These are phyloP conservation scores for Kewa caespitosa DNA, from an alignment of 179 eudicot species.

Conservation along the genomic window DNA sequence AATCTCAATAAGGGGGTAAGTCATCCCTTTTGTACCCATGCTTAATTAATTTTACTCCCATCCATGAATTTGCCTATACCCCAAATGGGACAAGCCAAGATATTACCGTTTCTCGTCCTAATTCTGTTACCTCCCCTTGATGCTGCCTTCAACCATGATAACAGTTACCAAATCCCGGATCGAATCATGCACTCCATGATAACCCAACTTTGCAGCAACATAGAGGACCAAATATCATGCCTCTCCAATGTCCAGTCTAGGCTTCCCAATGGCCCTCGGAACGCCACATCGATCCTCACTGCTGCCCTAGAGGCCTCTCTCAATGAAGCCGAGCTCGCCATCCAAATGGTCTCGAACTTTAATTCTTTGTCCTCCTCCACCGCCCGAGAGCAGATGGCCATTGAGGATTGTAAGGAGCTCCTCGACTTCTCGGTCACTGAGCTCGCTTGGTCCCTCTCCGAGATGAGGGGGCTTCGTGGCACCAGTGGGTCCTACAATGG, in stretches of 20 bases:
- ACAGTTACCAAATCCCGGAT: slow-evolving; percentile 18
- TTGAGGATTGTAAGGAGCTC: slow-evolving; percentile 84
- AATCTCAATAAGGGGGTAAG: not conserved
- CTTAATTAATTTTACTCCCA: not conserved
- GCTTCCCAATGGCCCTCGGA: slow-evolving; percentile 28
- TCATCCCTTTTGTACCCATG: not conserved
- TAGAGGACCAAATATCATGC: slow-evolving; percentile 58
- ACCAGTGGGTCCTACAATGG: not conserved
- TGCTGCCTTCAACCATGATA: slow-evolving; percentile 8
- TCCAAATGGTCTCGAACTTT: slow-evolving; percentile 47
- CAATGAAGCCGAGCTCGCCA: slow-evolving; percentile 54
- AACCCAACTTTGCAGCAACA: slow-evolving; percentile 49
- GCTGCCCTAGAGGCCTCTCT: slow-evolving; percentile 71
- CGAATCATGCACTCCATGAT: slow-evolving; percentile 49
- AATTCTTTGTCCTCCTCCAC: slow-evolving; percentile 48
- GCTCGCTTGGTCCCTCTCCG: slow-evolving; percentile 69
- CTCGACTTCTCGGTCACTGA: slow-evolving; percentile 92
- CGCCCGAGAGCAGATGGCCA: slow-evolving; percentile 71
- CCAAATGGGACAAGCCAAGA: slow-evolving; percentile 19
- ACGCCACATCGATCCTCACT: slow-evolving; percentile 42
- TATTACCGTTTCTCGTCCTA: slow-evolving; percentile 18
- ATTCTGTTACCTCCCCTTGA: slow-evolving; percentile 16
- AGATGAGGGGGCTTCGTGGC: slow-evolving; percentile 53
- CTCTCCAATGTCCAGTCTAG: slow-evolving; percentile 49
- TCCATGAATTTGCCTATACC: not conserved